phyloP scores from a whole-genome alignment of 345 rosid species.

The Psidium guajava region DNA sequence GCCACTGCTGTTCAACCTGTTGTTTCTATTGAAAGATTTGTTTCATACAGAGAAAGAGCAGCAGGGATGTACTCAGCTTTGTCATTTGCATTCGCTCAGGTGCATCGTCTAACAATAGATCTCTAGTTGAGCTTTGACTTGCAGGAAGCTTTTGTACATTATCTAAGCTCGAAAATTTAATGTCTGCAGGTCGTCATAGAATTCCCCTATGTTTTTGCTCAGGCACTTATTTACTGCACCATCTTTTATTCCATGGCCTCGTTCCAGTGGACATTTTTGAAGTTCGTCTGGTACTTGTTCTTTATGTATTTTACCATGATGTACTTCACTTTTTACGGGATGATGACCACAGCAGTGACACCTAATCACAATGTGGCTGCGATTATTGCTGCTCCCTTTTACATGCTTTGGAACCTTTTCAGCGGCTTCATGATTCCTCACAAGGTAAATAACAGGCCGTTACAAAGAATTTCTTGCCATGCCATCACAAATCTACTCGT shows the following conservation, averaged over 20 bases:
- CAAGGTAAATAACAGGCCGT: constrained; percentile 42
- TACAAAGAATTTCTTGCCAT: neutral
- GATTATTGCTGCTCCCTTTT: constrained; percentile 82
- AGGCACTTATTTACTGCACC: constrained; percentile 57
- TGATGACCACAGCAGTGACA: constrained; percentile 96
- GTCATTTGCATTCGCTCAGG: constrained; percentile 95
- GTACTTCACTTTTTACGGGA: constrained; percentile 92
- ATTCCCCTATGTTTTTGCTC: constrained; percentile 85
- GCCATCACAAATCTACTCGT: neutral
- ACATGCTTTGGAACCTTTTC: constrained; percentile 99
- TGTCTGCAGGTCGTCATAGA: constrained; percentile 67
- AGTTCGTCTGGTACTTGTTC: constrained; percentile 86
- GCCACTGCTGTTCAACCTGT: constrained; percentile 96
- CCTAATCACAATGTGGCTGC: constrained; percentile 95
- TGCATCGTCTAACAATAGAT: constrained; percentile 3
- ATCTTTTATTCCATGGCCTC: constrained; percentile 90
- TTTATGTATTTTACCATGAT: constrained; percentile 85
- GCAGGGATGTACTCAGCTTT: constrained; percentile 96
- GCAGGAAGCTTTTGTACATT: neutral
- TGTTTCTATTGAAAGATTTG: constrained; percentile 93
- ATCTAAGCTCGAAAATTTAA: neutral
- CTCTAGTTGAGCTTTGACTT: neutral
- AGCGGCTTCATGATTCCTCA: constrained; percentile 92
- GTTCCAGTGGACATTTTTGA: constrained; percentile 72
- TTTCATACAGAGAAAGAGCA: constrained; percentile 90